Percentiles rank a stretch among this genome's conserved stretches.
These are phyloP conservation scores for Dalbergia cultrata DNA, from an alignment of 306 rosid genomes.

Conservation along the genomic window DNA sequence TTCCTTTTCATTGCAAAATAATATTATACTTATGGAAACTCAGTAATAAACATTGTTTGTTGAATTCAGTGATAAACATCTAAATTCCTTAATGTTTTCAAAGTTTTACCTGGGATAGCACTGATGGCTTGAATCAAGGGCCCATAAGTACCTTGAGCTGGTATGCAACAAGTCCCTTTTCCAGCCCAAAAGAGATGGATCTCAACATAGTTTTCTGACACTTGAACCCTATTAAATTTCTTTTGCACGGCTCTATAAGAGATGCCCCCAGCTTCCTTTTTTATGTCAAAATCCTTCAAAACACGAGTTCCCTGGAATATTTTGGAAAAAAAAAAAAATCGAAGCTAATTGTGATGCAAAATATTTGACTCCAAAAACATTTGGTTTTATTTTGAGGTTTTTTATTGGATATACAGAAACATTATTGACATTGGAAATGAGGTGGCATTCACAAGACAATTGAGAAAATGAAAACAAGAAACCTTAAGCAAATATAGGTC, in stretches of 20 bases:
- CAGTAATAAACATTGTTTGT: neutral
- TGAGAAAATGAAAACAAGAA: neutral
- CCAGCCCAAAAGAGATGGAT: constrained; percentile 95
- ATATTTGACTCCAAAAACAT: constrained; percentile 8
- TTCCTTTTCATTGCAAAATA: neutral
- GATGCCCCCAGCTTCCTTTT: constrained; percentile 69
- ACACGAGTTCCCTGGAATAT: constrained; percentile 63
- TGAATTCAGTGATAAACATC: neutral
- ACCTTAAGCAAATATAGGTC: too few species aligned
- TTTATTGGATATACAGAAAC: neutral
- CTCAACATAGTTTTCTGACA: constrained; percentile 72
- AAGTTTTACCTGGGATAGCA: constrained; percentile 71
- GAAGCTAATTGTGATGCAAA: constrained; percentile 14
- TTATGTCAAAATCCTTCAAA: constrained; percentile 70
- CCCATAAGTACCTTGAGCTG: constrained; percentile 70
- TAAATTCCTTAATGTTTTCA: neutral
- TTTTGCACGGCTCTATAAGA: constrained; percentile 53
- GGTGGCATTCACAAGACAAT: neutral
- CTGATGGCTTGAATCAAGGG: constrained; percentile 83
- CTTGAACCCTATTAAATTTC: constrained; percentile 51
- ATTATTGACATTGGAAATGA: neutral
- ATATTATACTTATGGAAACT: neutral
- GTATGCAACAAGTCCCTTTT: constrained; percentile 86
- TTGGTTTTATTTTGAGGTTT: neutral
- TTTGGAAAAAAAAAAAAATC: neutral